Evolutionary conservation across 306 rosid species (phyloP), one percentile per base, ranked within the genome.

Genomic region (Pyrus betulifolia): DNA sequence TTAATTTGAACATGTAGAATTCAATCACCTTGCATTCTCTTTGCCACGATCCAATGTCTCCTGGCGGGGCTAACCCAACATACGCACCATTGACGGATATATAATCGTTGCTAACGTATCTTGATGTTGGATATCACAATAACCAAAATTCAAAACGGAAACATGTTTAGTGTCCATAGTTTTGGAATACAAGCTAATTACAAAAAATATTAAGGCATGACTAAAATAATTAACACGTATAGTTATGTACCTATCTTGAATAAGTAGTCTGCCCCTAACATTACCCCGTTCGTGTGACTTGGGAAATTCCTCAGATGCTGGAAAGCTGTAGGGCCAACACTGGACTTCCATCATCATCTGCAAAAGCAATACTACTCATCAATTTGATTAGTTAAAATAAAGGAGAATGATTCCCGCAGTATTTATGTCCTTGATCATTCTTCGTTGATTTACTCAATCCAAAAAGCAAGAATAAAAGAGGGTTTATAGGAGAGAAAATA

Each of bases 1-100:
- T 49, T 49, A 49, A 18, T 49, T 1, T 51, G 55, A 51, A 6
- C 55, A 51, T 51, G 21, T 51, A 51, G 21, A 4, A 51, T 15
- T 51, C 55, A 51, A 19, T 83, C 54, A 94, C 99, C 96, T 92
- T 92, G 89, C 97, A 84, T 82, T 92, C 99, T 57, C 86, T 82
- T 78, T 87, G 91, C 91, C 89, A 85, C 1, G 91, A 85, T 67
- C 87, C 89, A 30, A 70, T 84, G 18, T 79, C 87, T 61, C 89
- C 91, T 1, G 84, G 87, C 21, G 89, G 81, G 27, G 91, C 87
- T 67, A 87, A 74, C 15, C 91, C 91, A 13, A 87, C 87, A 61
- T 81, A 81, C 44, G 89, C 91, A 44, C 89, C 86, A 52, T 33
- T 67, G 21, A 79, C 86, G 0, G 81, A 61, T 49, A 85, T 73